Evolutionary conservation across 306 rosid species (phyloP).

Genomic region (Quercus bicolor): DNA sequence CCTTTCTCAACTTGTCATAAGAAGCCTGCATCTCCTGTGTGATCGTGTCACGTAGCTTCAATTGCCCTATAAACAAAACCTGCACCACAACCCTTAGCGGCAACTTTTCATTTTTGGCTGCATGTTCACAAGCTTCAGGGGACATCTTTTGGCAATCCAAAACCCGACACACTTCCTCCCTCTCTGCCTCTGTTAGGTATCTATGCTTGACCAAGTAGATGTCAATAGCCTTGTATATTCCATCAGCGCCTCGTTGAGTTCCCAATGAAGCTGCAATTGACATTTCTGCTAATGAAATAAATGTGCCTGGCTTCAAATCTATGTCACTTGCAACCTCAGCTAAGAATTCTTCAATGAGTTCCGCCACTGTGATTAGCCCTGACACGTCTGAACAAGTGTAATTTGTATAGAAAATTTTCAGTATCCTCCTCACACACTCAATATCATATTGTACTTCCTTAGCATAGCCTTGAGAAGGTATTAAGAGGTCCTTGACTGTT

Average conservation of each 20-base stretch:
- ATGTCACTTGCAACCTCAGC: constrained; percentile 33
- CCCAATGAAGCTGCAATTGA: constrained; percentile 37
- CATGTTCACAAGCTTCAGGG: constrained; percentile 47
- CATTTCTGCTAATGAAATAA: constrained; percentile 43
- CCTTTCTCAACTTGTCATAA: constrained; percentile 4
- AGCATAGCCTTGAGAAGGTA: constrained; percentile 28
- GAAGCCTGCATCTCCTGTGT: constrained; percentile 21
- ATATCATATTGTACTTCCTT: constrained; percentile 34
- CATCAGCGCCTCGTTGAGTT: constrained; percentile 35
- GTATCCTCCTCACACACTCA: constrained; percentile 35
- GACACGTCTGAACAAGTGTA: constrained; percentile 22
- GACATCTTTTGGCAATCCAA: constrained; percentile 50
- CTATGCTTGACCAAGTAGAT: constrained; percentile 40
- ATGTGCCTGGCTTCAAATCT: constrained; percentile 31
- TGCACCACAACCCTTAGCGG: constrained; percentile 48
- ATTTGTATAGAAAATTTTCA: constrained; percentile 35
- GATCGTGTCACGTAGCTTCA: constrained; percentile 36
- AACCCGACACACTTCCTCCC: constrained; percentile 39
- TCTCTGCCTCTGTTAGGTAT: constrained; percentile 41
- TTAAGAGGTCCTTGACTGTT: constrained; percentile 38
- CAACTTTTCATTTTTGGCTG: constrained; percentile 40
- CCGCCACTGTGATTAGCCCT: constrained; percentile 33
- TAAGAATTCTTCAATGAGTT: constrained; percentile 46
- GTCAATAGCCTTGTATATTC: constrained; percentile 46
- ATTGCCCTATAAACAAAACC: constrained; percentile 37